Evolutionary conservation across 2,329 filamentous ascomycete species (phyloP).

Genomic region (Nemania serpens): DNA sequence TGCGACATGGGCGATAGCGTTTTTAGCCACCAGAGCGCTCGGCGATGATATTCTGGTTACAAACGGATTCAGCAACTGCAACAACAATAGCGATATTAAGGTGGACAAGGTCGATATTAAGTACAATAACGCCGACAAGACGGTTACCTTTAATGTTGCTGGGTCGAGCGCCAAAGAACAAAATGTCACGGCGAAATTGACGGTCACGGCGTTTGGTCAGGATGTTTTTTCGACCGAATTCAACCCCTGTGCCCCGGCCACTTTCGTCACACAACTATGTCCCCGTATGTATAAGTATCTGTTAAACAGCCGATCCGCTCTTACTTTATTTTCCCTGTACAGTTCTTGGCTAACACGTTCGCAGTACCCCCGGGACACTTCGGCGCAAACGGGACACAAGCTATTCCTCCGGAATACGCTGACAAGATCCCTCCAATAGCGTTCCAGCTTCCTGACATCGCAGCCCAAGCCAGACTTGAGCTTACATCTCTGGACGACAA

Average conservation of each 20-base stretch:
- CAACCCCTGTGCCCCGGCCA: slow-evolving; percentile 75
- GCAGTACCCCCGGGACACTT: slow-evolving; percentile 77
- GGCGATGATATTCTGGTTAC: slow-evolving; percentile 78
- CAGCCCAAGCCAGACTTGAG: slow-evolving; percentile 80
- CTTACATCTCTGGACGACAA: slow-evolving; percentile 66
- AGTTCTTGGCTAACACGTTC: slow-evolving; percentile 29
- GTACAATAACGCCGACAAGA: slow-evolving; percentile 76
- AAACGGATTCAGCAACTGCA: slow-evolving; percentile 77
- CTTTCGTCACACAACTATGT: slow-evolving; percentile 75
- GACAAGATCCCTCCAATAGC: slow-evolving; percentile 83
- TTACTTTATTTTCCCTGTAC: not conserved
- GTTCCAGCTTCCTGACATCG: slow-evolving; percentile 88
- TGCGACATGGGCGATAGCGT: slow-evolving; percentile 44
- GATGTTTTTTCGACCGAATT: slow-evolving; percentile 79
- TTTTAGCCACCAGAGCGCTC: slow-evolving; percentile 53
- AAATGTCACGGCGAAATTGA: slow-evolving; percentile 78
- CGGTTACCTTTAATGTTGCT: slow-evolving; percentile 79
- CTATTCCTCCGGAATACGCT: slow-evolving; percentile 73
- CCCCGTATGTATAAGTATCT: slow-evolving; percentile 62
- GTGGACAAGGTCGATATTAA: slow-evolving; percentile 76
- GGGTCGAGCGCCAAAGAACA: slow-evolving; percentile 75
- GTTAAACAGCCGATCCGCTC: not conserved
- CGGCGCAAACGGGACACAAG: slow-evolving; percentile 70
- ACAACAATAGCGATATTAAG: slow-evolving; percentile 61
- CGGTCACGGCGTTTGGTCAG: slow-evolving; percentile 82